Percentiles rank a stretch among this genome's conserved stretches.
These are phyloP conservation scores for Mrakia frigida DNA, from an alignment of 768 basidiomycete genomes.

Conservation along the genomic window DNA sequence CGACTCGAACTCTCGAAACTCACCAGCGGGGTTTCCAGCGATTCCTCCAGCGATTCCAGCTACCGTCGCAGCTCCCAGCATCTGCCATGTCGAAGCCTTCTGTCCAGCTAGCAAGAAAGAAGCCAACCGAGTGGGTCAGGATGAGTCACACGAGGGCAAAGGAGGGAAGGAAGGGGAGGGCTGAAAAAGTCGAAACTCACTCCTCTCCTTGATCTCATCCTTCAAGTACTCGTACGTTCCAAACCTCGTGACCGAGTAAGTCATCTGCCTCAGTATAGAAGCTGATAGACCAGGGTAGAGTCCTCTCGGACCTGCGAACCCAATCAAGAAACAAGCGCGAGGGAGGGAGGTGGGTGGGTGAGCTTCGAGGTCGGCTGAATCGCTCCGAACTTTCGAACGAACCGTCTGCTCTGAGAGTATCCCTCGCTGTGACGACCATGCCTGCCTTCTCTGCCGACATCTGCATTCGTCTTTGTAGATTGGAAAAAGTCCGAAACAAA, in stretches of 20 bases:
- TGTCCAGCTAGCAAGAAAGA: background rate
- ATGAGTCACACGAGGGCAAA: background rate
- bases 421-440: background rate
- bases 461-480: constrained; percentile 28
- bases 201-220: constrained; percentile 18
- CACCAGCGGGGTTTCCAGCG: constrained; percentile 33
- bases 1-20: background rate
- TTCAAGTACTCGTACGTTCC: constrained; percentile 32
- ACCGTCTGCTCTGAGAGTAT: constrained; percentile 20
- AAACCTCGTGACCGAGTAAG: constrained; percentile 30
- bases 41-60: constrained; percentile 32
- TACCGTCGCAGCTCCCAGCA: constrained; percentile 26
- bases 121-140: background rate
- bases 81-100: constrained; percentile 18
- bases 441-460: constrained; percentile 21
- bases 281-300: constrained; percentile 31
- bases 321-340: background rate
- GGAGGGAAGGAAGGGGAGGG: background rate
- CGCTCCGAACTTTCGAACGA: background rate
- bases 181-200: background rate
- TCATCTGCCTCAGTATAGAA: constrained; percentile 29
- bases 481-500: background rate
- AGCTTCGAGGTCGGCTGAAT: background rate
- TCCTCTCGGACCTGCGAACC: constrained; percentile 24
- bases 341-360: background rate